A percentile compares a stretch with the other conserved stretches of the same genome.
Conservation (phyloP, 225 moss, liverwort and hornwort genomes). For the Sphagnum contortum region DNA sequence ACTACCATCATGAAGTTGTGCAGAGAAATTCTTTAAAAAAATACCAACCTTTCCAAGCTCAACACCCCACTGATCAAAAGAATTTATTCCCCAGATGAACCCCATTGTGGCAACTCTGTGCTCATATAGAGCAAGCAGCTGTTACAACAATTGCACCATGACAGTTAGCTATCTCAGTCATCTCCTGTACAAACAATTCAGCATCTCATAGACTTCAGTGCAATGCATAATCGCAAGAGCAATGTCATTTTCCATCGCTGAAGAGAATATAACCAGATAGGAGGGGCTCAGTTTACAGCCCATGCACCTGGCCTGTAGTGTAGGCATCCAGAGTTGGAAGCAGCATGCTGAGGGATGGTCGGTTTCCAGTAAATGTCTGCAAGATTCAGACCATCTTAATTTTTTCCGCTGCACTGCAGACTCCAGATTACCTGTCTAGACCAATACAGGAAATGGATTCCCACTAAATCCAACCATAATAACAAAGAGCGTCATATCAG, state of each 20-base stretch:
- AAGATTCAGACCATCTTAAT: neutral
- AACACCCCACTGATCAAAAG: constrained; percentile 99
- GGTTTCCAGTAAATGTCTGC: constrained; percentile 96
- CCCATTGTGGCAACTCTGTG: constrained; percentile 94
- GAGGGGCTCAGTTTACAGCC: too few relatives aligned
- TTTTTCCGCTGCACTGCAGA: neutral
- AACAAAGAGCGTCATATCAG: too few relatives aligned
- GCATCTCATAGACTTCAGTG: too few relatives aligned
- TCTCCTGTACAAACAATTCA: neutral
- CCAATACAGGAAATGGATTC: too few relatives aligned
- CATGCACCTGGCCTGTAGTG: constrained; percentile 80
- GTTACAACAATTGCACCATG: constrained; percentile 10
- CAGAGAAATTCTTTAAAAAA: neutral
- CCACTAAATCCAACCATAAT: too few relatives aligned
- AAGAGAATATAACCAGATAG: too few relatives aligned
- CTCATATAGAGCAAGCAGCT: constrained; percentile 87
- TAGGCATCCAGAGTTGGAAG: constrained; percentile 86
- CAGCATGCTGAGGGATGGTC: constrained; percentile 91
- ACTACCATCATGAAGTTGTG: neutral
- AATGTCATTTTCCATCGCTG: too few relatives aligned
- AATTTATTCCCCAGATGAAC: constrained; percentile 97
- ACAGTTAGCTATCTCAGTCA: neutral
- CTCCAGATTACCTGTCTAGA: too few relatives aligned
- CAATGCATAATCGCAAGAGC: too few relatives aligned
- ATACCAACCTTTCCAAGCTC: constrained; percentile 89